A percentile compares a stretch with the other conserved stretches of the same genome.
phyloP scores from a whole-genome alignment of 1,284 basidiomycete genomes.

The Pseudozyma tsukubaensis region DNA sequence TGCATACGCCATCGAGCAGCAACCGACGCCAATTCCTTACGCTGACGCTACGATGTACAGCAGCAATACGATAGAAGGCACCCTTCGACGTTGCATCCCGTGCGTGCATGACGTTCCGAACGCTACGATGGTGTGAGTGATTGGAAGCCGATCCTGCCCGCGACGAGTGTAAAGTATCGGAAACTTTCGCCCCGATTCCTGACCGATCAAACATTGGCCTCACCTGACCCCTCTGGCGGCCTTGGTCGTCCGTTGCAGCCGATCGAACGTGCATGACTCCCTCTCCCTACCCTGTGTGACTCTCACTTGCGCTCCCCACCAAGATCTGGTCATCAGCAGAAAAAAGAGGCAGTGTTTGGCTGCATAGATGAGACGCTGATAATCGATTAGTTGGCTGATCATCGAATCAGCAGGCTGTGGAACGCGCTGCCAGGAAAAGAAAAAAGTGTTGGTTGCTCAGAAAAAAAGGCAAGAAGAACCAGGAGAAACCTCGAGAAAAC shows the following conservation, averaged over 20 bases:
- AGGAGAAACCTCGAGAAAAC: neutral
- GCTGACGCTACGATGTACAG: slow-evolving; percentile 17
- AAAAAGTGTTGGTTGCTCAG: slow-evolving; percentile 1
- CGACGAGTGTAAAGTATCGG: slow-evolving; percentile 2
- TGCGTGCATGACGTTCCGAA: neutral
- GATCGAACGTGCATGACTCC: slow-evolving; percentile 16
- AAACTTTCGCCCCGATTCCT: neutral
- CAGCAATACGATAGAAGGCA: neutral
- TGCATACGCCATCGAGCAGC: slow-evolving; percentile 24
- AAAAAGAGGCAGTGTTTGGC: neutral
- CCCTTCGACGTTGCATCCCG: slow-evolving; percentile 10
- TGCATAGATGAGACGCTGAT: slow-evolving; percentile 15
- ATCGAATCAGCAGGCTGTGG: slow-evolving; percentile 14
- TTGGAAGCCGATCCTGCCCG: slow-evolving; percentile 14
- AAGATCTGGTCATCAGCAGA: neutral
- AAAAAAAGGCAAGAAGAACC: slow-evolving; percentile 3
- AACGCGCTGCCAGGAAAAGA: slow-evolving; percentile 1
- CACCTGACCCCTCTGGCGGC: slow-evolving; percentile 5
- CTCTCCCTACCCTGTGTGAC: neutral
- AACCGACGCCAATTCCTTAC: slow-evolving; percentile 12
- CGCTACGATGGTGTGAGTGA: slow-evolving; percentile 13
- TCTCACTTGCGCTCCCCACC: neutral
- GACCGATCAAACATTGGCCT: slow-evolving; percentile 20
- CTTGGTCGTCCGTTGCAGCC: slow-evolving; percentile 30
- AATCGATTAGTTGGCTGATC: slow-evolving; percentile 27